phyloP scores from a whole-genome alignment of 2,329 filamentous ascomycete genomes.

The Pezicula carpinea region DNA sequence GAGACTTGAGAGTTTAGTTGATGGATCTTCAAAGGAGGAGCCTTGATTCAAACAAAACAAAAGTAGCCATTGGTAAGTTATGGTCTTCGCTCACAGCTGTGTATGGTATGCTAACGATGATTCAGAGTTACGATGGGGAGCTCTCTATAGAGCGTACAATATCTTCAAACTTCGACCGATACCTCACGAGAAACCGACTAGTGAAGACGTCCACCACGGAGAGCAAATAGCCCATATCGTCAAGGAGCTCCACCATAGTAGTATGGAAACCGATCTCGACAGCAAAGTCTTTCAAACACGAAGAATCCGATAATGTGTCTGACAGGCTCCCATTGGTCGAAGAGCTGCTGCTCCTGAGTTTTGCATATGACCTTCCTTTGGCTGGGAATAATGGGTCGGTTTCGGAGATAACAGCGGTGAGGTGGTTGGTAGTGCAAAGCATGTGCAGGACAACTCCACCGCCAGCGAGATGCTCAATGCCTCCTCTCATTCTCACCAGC shows the following conservation, averaged over 20 bases:
- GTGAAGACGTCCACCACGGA: constrained; percentile 11
- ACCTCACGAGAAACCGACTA: neutral
- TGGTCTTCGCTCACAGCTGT: no score
- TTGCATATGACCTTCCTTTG: neutral
- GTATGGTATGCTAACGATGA: no score
- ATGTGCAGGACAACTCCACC: constrained; percentile 15
- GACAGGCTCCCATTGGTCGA: neutral
- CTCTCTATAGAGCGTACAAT: neutral
- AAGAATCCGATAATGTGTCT: constrained; percentile 1
- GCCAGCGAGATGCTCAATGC: constrained; percentile 7
- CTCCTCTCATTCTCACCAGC: constrained; percentile 11
- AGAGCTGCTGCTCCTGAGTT: neutral
- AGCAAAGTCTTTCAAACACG: constrained; percentile 8
- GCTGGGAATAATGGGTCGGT: constrained; percentile 2
- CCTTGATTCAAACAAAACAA: no score
- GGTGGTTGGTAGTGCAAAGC: constrained; percentile 17
- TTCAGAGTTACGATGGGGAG: no score
- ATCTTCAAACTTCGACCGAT: constrained; percentile 5
- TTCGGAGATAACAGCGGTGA: constrained; percentile 14
- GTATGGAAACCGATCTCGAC: constrained; percentile 7
- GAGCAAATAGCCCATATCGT: constrained; percentile 11
- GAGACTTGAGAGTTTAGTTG: no score
- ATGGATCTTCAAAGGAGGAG: no score
- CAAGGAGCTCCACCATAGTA: constrained; percentile 8
- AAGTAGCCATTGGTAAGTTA: no score